Evolutionary conservation across 176 grass and related monocot species (phyloP), one percentile per base, ranked within the genome.

Genomic region (Luzula sylvatica): DNA sequence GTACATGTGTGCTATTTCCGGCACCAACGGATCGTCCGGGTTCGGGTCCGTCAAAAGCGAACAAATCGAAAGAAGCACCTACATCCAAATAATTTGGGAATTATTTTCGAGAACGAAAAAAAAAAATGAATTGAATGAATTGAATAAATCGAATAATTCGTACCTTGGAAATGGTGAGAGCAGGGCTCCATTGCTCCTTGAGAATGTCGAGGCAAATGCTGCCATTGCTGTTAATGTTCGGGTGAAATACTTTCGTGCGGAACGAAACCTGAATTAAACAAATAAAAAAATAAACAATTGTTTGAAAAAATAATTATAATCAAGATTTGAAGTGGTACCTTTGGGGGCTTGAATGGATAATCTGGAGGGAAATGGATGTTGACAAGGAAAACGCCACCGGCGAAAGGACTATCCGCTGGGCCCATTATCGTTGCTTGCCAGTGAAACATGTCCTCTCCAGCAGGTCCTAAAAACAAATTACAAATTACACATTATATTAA

Each of bases 1-100:
- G 49, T 73, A 73, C 70, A 73, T 73, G 32, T 73, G 70, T 41
- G 70, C 70, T 23, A 73, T 73, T 58, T 73, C 70, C 8, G 70
- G 70, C 18, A 73, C 70, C 40, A 73, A 62, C 27, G 70, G 70
- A 48, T 73, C 70, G 35, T 73, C 70, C 20, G 70, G 70, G 28
- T 73, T 73, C 20, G 70, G 70, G 43, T 73, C 70, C 12, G 70
- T 73, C 70, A 73, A 51, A 25, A 73, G 42, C 0, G 70, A 73
- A 48, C 70, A 73, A 29, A 73, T 73, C 14, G 70, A 73, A 44
- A 73, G 57, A 46, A 73, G 26, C 15, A 73, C 70, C 70, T 73
- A 7, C 17, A 64, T n/a, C 29, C 11, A n/a, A n/a, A 19, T 38
- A 12, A 1, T 38, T 18, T 38, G 25, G 15, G 2, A 58, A 12